A percentile compares a stretch with the other conserved stretches of the same genome.
These are phyloP conservation scores for Cocos nucifera DNA, from an alignment of 176 grass and related monocot species.

Conservation along the genomic window DNA sequence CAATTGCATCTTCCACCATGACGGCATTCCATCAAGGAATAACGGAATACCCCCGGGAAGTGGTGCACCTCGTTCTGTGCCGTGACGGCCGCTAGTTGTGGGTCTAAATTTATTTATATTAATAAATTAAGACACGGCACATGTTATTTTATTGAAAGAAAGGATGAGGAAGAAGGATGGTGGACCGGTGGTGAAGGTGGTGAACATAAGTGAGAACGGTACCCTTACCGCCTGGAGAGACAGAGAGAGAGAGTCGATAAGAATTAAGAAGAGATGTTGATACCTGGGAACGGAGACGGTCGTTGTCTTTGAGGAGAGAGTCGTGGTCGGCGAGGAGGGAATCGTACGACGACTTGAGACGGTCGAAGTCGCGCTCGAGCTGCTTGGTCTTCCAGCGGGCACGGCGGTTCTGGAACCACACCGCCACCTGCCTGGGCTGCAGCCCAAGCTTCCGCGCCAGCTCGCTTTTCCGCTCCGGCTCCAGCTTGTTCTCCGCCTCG, in stretches of 20 bases:
- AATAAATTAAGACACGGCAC: too few species aligned
- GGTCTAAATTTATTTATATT: too few species aligned
- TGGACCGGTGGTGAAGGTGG: background rate
- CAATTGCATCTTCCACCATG: too few species aligned
- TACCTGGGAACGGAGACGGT: slow-evolving; percentile 56
- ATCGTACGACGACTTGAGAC: slow-evolving; percentile 60
- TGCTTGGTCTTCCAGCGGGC: slow-evolving; percentile 94
- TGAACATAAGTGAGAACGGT: slow-evolving; percentile 4
- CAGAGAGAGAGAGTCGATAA: background rate
- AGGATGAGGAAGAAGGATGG: too few species aligned
- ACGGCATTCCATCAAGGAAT: background rate
- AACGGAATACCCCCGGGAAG: background rate
- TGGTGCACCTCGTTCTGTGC: too few species aligned
- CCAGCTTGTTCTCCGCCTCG: slow-evolving; percentile 84
- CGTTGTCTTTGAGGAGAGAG: slow-evolving; percentile 60
- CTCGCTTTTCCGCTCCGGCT: slow-evolving; percentile 84
- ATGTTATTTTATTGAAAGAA: too few species aligned
- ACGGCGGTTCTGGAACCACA: slow-evolving; percentile 96
- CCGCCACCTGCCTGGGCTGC: slow-evolving; percentile 84
- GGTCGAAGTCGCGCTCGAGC: slow-evolving; percentile 78
- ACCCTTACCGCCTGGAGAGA: background rate
- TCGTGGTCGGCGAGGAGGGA: slow-evolving; percentile 52
- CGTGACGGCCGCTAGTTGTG: too few species aligned
- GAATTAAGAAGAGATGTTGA: background rate
- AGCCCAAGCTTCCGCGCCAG: slow-evolving; percentile 62